Evolutionary conservation across 208 protist genomes (phyloP).

Genomic region (Tritrichomonas foetus): DNA sequence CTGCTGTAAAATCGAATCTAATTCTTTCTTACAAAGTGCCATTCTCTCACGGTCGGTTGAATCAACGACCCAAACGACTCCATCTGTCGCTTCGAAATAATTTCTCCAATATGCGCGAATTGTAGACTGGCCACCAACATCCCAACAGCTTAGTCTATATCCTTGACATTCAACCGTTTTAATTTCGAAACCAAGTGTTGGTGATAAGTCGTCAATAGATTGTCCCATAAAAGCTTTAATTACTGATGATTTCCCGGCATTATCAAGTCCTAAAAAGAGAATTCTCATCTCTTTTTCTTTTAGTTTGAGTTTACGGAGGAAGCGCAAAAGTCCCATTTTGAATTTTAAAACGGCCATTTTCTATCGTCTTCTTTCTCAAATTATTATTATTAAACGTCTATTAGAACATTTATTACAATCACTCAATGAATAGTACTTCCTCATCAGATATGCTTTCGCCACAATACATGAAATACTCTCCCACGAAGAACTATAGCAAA

Average conservation of each 20-base stretch:
- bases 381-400: no score
- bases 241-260: constrained; percentile 98
- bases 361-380: no score
- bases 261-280: constrained; percentile 89
- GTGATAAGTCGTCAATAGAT: constrained; percentile 86
- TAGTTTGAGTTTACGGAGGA: constrained; percentile 91
- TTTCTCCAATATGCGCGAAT: constrained; percentile 92
- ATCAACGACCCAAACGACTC: constrained; percentile 84
- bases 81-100: constrained; percentile 81
- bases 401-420: no score
- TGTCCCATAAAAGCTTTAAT: constrained; percentile 97
- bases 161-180: constrained; percentile 84
- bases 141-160: constrained; percentile 97
- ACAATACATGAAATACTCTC: no score
- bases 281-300: constrained; percentile 98
- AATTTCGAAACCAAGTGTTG: constrained; percentile 98
- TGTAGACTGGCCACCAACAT: constrained; percentile 98
- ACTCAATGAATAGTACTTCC: no score
- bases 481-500: no score
- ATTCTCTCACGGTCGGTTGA: constrained; percentile 68
- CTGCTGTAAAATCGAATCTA: constrained; percentile 75
- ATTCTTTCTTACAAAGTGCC: constrained; percentile 78
- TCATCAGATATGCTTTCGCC: no score
- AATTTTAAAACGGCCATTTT: neutral
- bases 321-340: constrained; percentile 90